Conservation (phyloP, 306 rosid species). For the Trichosanthes truncata region DNA sequence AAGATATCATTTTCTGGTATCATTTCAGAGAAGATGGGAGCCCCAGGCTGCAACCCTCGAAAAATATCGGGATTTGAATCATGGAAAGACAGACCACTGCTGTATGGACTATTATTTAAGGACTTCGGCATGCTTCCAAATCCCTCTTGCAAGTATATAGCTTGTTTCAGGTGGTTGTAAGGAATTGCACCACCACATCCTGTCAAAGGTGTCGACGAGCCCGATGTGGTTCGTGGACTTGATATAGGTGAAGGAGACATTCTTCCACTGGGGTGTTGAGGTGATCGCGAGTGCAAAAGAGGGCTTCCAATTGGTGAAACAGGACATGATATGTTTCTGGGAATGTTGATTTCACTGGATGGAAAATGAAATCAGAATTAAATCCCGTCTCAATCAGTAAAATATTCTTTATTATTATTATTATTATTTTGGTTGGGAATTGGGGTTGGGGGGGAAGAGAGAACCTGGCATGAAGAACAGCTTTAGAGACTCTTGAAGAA, state of each 20-base stretch:
- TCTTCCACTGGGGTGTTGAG: conserved; percentile 78
- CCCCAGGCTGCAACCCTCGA: conserved; percentile 65
- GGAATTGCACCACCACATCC: conserved; percentile 76
- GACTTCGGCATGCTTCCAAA: conserved; percentile 59
- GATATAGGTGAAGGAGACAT: conserved; percentile 97
- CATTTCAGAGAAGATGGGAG: conserved; percentile 56
- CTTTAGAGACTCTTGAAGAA: conserved; percentile 80
- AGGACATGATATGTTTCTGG: conserved; percentile 87
- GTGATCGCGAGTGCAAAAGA: conserved; percentile 80
- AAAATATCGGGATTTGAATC: conserved; percentile 66
- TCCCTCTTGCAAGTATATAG: conserved; percentile 65
- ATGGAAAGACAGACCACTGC: conserved; percentile 40
- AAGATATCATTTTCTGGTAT: conserved; percentile 50
- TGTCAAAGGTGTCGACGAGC: conserved; percentile 85
- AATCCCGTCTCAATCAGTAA: background rate
- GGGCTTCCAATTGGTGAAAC: conserved; percentile 99
- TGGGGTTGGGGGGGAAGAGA: background rate
- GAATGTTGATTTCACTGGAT: conserved; percentile 71
- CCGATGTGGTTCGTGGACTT: conserved; percentile 88
- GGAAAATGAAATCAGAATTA: conserved; percentile 27
- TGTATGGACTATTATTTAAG: conserved; percentile 38
- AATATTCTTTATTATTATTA: no score
- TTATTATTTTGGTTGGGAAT: no score
- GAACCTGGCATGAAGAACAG: conserved; percentile 56
- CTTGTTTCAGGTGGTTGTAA: conserved; percentile 48